phyloP scores from a whole-genome alignment of 768 basidiomycete species.

The Lactarius quietus region DNA sequence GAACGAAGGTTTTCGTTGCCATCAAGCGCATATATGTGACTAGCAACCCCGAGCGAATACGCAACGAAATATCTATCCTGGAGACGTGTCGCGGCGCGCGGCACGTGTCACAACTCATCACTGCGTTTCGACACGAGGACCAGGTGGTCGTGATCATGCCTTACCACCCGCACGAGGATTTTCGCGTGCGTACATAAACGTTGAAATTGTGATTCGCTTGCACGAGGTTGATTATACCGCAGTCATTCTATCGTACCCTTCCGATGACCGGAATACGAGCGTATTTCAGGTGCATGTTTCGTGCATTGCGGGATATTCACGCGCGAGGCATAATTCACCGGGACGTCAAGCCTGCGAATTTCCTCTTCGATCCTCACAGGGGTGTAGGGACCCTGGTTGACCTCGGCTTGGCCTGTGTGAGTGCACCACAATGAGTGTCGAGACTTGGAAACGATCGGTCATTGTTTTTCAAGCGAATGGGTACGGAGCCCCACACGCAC shows the following conservation, averaged over 20 bases:
- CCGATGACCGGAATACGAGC: slow-evolving; percentile 74
- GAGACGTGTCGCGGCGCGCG: slow-evolving; percentile 80
- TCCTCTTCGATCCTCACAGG: slow-evolving; percentile 83
- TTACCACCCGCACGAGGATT: slow-evolving; percentile 89
- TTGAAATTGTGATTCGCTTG: not conserved
- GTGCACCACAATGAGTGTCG: slow-evolving; percentile 27
- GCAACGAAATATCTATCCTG: slow-evolving; percentile 90
- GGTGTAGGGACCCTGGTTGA: slow-evolving; percentile 87
- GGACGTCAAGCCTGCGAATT: slow-evolving; percentile 98
- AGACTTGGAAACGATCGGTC: not conserved
- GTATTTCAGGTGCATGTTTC: slow-evolving; percentile 90
- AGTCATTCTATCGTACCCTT: slow-evolving; percentile 78
- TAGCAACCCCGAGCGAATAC: slow-evolving; percentile 86
- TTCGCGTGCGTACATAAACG: slow-evolving; percentile 63
- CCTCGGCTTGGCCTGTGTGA: slow-evolving; percentile 91
- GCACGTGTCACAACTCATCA: slow-evolving; percentile 90
- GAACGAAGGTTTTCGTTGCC: slow-evolving; percentile 74
- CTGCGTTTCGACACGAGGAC: slow-evolving; percentile 86
- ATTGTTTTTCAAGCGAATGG: slow-evolving; percentile 32
- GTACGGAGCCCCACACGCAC: slow-evolving; percentile 47
- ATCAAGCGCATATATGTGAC: slow-evolving; percentile 97
- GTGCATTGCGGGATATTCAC: slow-evolving; percentile 87
- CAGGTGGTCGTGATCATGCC: slow-evolving; percentile 95
- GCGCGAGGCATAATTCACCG: slow-evolving; percentile 86
- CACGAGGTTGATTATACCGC: slow-evolving; percentile 26